phyloP scores from a whole-genome alignment of 1,284 basidiomycete species.

The Pyrrhoderma lamaoense region DNA sequence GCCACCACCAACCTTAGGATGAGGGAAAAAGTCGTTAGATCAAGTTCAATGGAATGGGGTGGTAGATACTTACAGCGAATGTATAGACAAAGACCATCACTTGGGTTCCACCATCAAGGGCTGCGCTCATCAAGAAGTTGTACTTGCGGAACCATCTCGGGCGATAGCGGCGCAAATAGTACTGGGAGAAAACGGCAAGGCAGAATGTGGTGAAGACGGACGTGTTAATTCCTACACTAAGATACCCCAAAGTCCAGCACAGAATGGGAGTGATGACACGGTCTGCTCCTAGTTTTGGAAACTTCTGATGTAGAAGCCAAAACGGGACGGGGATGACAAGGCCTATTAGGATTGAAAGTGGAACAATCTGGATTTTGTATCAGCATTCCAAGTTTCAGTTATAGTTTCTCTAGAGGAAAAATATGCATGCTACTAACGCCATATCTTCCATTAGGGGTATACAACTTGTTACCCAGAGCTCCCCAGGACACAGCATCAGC shows the following conservation, averaged over 20 bases:
- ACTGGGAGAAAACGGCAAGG: conserved; percentile 27
- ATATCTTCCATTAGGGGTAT: conserved; percentile 32
- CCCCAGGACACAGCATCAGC: conserved; percentile 40
- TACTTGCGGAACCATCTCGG: conserved; percentile 29
- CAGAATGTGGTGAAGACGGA: conserved; percentile 23
- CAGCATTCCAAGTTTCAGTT: not conserved
- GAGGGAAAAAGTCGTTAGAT: too few species aligned
- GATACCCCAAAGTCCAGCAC: conserved; percentile 22
- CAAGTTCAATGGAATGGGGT: too few species aligned
- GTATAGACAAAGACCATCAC: conserved; percentile 34
- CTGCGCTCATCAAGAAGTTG: conserved; percentile 30
- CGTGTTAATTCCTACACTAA: conserved; percentile 24
- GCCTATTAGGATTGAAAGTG: conserved; percentile 32
- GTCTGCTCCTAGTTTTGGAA: conserved; percentile 31
- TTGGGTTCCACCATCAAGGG: conserved; percentile 31
- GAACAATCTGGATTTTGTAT: too few species aligned
- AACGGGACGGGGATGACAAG: conserved; percentile 34
- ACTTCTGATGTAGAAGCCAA: conserved; percentile 32
- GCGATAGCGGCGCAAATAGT: conserved; percentile 28
- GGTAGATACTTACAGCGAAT: conserved; percentile 19
- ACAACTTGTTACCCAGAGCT: conserved; percentile 37
- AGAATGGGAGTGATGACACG: conserved; percentile 31
- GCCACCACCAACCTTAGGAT: conserved; percentile 13
- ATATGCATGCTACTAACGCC: conserved; percentile 18
- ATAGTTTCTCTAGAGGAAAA: not conserved